Base-by-base conservation (phyloP, 768 basidiomycete genomes). In the Lentinula guzmanii region DNA sequence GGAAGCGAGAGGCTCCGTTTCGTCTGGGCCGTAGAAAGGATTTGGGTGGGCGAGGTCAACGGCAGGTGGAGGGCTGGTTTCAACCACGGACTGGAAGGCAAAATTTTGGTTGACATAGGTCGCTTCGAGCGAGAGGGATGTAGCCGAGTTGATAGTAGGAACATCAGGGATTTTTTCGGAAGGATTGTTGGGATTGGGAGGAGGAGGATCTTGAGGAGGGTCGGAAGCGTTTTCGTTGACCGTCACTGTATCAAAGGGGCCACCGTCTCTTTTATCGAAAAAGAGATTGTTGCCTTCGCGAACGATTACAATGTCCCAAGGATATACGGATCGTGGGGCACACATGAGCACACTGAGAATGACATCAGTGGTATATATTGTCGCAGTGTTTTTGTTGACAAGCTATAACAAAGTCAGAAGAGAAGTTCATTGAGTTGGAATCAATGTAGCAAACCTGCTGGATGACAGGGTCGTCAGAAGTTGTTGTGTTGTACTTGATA, bases 101-200 rank as follows among this genome's bases (percentile, higher is more conserved):
- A 98, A 99, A 75, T 98, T 98, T 71, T 96, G 93, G 78, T 98
- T 98, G 79, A 99, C 93, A 76, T 95, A 98, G 31, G 95, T 98
- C 5, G 97, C 97, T 75, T 99, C 97, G 37, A 98, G 82, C 0
- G 96, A 95, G 31, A 99, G 81, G 0, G 93, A 94, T 4, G 92
- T 92, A 1, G 95, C 92, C 5, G 93, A 86, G 76, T 99, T 99
- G 74, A 98, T 94, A 4, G 90, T 85, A 5, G 92, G 89, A 1
- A 81, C 77, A 66, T 95, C 95, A 24, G 84, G 84, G 5, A 74
- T 65, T 67, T 88, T 91, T 67, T 90, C 90, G n/a, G 73, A 69
- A 1, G 87, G 86, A 64, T 91, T 89, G 71, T 87, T 90, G 10
- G 87, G 85, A 68, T 91, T 92, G 15, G 87, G 84, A 53, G 93